Evolutionary conservation across 2,329 filamentous ascomycete species (phyloP), one percentile per base, ranked within the genome.

Genomic region (Pestalotiopsis sp.): DNA sequence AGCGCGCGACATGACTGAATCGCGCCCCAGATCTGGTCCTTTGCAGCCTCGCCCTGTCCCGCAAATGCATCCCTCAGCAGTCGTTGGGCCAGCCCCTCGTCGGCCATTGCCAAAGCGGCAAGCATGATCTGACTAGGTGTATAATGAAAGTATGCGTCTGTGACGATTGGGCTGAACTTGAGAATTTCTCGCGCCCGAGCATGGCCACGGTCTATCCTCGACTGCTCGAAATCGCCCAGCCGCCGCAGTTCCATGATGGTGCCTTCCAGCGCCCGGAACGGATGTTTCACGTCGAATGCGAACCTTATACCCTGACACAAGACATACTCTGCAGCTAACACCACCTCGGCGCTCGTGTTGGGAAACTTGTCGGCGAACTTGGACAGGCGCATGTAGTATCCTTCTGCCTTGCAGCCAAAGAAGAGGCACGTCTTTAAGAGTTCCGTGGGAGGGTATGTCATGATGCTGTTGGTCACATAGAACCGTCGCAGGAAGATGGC

Each of bases 111-210:
- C 36, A 98, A 82, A 0, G 95, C 90, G 0, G 93, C 91, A 69
- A 98, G 87, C 90, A 95, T 95, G 78, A 98, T 97, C 79, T 99
- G 96, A 27, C 93, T 92, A 0, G 96, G 96, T 0, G 95, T 95
- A 82, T 93, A 98, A 80, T 97, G 92, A 81, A 98, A 98, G 82
- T 98, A 98, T n/a, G 90, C 94, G 75, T 99, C 96, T 31, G 95
- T 97, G 70, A 98, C 87, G 65, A 97, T 84, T 0, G 94, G 93
- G 68, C 93, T 92, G 67, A 90, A 92, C 77, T 93, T 93, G 67
- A 97, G 87, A 61, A 93, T 86, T 23, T 91, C 89, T 57, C 92
- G 88, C 0, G 95, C 92, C 66, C 86, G 87, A n/a, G 85, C 84
- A 77, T 97, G 94, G 0, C 93, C 93, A 12, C 85, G 84, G 63